These are phyloP conservation scores for Sarocladiaceae sp. DNA, from an alignment of 2,329 filamentous ascomycete species.

Conservation along the genomic window DNA sequence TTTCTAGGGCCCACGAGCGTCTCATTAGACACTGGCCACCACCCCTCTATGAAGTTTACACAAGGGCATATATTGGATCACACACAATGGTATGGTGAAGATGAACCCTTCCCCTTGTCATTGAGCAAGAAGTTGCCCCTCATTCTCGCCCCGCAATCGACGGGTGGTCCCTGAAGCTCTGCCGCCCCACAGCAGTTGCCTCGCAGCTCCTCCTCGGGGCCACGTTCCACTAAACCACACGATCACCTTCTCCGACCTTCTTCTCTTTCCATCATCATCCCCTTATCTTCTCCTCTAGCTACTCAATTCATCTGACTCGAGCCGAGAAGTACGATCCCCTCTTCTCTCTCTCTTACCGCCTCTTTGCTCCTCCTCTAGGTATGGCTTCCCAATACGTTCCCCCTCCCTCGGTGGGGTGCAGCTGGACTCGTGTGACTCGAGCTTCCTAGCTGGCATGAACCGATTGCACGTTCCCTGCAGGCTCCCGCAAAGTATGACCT, in stretches of 20 bases:
- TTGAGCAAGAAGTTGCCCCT: too few species aligned
- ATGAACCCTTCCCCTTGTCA: too few species aligned
- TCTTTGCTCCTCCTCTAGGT: not conserved
- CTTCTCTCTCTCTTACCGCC: not conserved
- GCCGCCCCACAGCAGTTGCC: not conserved
- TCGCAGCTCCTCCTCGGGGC: not conserved
- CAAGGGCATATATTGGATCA: too few species aligned
- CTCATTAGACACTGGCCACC: too few species aligned
- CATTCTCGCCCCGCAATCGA: constrained; percentile 6
- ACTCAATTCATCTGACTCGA: not conserved
- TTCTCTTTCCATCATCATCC: not conserved
- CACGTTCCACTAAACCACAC: constrained; percentile 10
- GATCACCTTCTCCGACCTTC: constrained; percentile 2
- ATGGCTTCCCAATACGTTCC: not conserved
- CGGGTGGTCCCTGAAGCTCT: constrained; percentile 8
- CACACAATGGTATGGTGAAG: too few species aligned
- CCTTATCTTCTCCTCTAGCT: not conserved
- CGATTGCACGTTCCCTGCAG: too few species aligned
- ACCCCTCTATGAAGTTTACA: too few species aligned
- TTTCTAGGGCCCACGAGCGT: too few species aligned
- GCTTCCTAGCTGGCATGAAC: not conserved
- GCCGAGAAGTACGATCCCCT: not conserved
- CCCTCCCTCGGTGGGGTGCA: not conserved
- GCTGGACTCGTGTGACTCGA: constrained; percentile 4
- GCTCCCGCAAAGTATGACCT: too few species aligned